phyloP scores from a whole-genome alignment of 768 basidiomycete genomes.

The Phlebiopsis flavidoalba region DNA sequence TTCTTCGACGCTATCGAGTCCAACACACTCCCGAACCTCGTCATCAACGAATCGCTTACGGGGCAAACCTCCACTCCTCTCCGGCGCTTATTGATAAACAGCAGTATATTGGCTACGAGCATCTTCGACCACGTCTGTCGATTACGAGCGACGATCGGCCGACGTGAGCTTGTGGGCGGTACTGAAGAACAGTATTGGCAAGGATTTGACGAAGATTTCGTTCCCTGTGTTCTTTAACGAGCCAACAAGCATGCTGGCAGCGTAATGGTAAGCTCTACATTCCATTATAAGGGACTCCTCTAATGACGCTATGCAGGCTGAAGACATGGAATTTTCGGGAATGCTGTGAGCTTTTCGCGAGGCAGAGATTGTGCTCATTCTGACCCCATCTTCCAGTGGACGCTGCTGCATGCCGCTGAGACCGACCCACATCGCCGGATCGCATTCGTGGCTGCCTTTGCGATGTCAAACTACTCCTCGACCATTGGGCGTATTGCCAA shows the following conservation, averaged over 20 bases:
- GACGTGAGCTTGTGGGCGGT: constrained; percentile 89
- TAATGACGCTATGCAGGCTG: constrained; percentile 41
- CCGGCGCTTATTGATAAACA: constrained; percentile 30
- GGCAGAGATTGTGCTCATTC: not conserved
- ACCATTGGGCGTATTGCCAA: constrained; percentile 96
- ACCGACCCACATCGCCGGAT: constrained; percentile 74
- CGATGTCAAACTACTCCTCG: constrained; percentile 96
- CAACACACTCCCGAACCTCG: constrained; percentile 69
- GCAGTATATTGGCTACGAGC: constrained; percentile 63
- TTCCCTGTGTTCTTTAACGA: constrained; percentile 94
- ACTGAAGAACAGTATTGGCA: constrained; percentile 91
- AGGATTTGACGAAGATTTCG: constrained; percentile 93
- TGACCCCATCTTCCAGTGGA: constrained; percentile 52
- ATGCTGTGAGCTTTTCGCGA: constrained; percentile 53
- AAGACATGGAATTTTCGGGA: constrained; percentile 98
- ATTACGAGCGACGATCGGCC: constrained; percentile 76
- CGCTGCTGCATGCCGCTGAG: constrained; percentile 73
- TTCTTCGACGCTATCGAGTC: constrained; percentile 96
- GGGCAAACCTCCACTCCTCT: constrained; percentile 33
- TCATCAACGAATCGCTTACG: constrained; percentile 61
- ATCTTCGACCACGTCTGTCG: constrained; percentile 55
- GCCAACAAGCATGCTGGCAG: constrained; percentile 94
- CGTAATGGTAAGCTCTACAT: constrained; percentile 60
- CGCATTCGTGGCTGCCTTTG: constrained; percentile 93
- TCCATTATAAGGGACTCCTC: not conserved